Evolutionary conservation across 768 basidiomycete genomes (phyloP), one percentile per base, ranked within the genome.

Genomic region (Termitomyces sp.): DNA sequence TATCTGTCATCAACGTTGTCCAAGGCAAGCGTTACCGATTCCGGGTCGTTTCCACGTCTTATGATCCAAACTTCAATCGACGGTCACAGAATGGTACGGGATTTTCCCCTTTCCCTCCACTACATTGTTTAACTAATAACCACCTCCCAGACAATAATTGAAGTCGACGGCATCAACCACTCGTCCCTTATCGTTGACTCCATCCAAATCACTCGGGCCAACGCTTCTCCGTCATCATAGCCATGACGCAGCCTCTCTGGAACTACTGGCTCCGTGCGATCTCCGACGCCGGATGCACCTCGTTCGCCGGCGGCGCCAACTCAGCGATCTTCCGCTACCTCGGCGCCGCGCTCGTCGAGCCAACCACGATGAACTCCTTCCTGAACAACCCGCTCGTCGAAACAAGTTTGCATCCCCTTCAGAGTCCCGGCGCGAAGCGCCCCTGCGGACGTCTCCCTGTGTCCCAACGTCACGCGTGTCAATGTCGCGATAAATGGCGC

Each of bases 41-140:
- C 57, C 71, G 76, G 11, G 53, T 76, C 12, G 60, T 76, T 41
- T 69, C 68, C 36, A 61, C 70, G 49, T 68, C 69, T 20, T 74
- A 70, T 63, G 68, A 67, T 57, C 65, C 70, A 8, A 68, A 66
- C 41, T 80, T 72, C 75, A 2, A 75, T 82, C 34, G 77, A 81
- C 60, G 71, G 72, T n/a, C 81, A 82, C 59, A 66, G 66, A 6
- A 65, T 83, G 73, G 76, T 47, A 31, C 4, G 55, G 27, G n/a
- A n/a, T n/a, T n/a, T n/a, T 30, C 18, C 2, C 6, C 9, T 1
- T 5, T 30, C 3, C 5, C 0, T 8, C 0, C n/a, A 3, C 39
- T 12, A 33, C n/a, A n/a, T n/a, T n/a, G n/a, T n/a, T n/a, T n/a
- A n/a, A n/a, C n/a, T n/a, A n/a, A 20, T n/a, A 15, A n/a, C n/a